A percentile compares a stretch with the other conserved stretches of the same genome.
phyloP scores from a whole-genome alignment of 1,284 basidiomycete species.

The Boletus holoroseus region DNA sequence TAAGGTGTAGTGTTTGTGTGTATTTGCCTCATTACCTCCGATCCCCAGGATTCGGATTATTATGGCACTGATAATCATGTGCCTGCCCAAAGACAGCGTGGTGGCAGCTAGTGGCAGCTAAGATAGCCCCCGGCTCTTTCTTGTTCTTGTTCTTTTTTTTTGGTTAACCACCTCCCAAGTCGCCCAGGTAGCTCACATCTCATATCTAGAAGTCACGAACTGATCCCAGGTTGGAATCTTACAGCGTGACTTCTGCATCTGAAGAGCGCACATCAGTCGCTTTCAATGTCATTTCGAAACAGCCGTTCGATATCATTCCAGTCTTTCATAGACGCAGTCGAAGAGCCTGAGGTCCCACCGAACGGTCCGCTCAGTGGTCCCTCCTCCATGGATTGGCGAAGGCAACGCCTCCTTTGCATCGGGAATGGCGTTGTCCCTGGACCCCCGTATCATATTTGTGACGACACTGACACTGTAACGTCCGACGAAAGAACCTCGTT shows the following conservation, averaged over 20 bases:
- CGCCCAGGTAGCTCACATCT: not conserved
- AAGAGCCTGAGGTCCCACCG: slow-evolving; percentile 14
- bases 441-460: slow-evolving; percentile 1
- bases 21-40: slow-evolving; percentile 24
- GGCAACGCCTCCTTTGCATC: slow-evolving; percentile 32
- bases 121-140: too few species aligned
- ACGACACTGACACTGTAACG: slow-evolving; percentile 1
- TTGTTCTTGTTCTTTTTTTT: not conserved
- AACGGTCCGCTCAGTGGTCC: slow-evolving; percentile 28
- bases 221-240: not conserved
- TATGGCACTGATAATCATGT: not conserved
- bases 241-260: not conserved
- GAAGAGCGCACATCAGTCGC: not conserved
- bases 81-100: not conserved
- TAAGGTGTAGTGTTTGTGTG: slow-evolving; percentile 14
- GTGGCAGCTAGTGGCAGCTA: not conserved
- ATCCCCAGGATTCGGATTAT: not conserved
- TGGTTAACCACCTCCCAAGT: not conserved
- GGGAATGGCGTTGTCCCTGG: slow-evolving; percentile 8
- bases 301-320: slow-evolving; percentile 22
- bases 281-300: slow-evolving; percentile 19
- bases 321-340: slow-evolving; percentile 14
- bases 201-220: not conserved
- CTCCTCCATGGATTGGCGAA: slow-evolving; percentile 31
- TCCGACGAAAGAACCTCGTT: slow-evolving; percentile 22